Evolutionary conservation across 306 rosid genomes (phyloP).

Genomic region (Cyclanthera cordifolia): DNA sequence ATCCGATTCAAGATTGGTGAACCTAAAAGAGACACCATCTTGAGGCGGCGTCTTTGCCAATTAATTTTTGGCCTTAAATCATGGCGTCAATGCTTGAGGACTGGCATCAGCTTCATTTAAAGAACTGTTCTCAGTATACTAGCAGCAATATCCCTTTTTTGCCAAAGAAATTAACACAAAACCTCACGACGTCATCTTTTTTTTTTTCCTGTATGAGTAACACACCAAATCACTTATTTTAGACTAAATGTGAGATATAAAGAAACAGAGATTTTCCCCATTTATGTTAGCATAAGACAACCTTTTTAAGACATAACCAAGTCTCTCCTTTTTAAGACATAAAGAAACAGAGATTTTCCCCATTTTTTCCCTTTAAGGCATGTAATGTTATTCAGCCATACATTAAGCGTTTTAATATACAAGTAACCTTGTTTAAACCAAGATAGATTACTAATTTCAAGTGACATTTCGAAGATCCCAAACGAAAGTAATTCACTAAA

Average conservation of each 20-base stretch:
- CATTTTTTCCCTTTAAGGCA: not conserved
- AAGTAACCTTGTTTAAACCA: not conserved
- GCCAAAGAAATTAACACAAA: not conserved
- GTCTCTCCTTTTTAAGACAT: too few species aligned
- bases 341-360: too few species aligned
- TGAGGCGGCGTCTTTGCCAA: too few species aligned
- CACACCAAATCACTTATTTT: too few species aligned
- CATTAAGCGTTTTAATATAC: not conserved
- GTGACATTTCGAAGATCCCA: not conserved
- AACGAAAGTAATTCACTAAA: not conserved
- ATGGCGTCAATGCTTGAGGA: too few species aligned
- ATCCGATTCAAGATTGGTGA: too few species aligned
- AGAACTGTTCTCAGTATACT: too few species aligned
- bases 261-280: not conserved
- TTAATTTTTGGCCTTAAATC: too few species aligned
- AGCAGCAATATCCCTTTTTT: not conserved
- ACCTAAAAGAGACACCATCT: too few species aligned
- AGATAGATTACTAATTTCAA: not conserved
- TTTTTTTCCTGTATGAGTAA: too few species aligned
- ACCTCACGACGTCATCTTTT: not conserved
- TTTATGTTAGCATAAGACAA: not conserved
- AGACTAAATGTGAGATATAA: not conserved
- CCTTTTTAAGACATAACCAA: not conserved
- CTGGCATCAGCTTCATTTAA: not conserved
- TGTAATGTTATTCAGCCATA: not conserved